Percentiles rank a stretch among this genome's conserved stretches.
These are phyloP conservation scores for Pythium angustatum DNA, from an alignment of 352 stramenopile genomes.

Conservation along the genomic window DNA sequence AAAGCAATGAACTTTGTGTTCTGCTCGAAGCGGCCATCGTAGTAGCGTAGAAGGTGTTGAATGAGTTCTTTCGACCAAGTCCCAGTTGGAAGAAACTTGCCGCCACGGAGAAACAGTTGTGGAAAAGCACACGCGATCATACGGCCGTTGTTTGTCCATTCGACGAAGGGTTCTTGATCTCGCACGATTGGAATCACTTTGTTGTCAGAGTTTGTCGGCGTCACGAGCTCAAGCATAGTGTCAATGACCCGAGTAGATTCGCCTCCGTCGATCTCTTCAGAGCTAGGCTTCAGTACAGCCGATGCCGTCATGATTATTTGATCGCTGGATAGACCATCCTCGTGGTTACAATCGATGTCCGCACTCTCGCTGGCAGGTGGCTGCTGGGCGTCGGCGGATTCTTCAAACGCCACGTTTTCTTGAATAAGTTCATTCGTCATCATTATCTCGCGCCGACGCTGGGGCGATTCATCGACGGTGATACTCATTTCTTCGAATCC, in stretches of 20 bases:
- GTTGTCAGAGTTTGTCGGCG: background rate
- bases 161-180: constrained; percentile 1
- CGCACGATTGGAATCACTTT: constrained; percentile 2
- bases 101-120: constrained; percentile 9
- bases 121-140: constrained; percentile 11
- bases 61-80: background rate
- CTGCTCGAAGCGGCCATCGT: constrained; percentile 11
- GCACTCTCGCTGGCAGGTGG: no score
- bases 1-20: background rate
- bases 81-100: background rate
- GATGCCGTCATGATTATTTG: background rate
- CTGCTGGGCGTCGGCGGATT: no score
- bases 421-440: background rate
- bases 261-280: no score
- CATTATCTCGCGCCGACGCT: background rate
- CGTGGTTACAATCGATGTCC: no score
- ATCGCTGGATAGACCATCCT: no score
- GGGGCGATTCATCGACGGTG: background rate
- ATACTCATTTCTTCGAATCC: background rate
- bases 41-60: constrained; percentile 6
- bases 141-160: constrained; percentile 15
- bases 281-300: constrained; percentile 3
- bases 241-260: no score
- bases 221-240: no score
- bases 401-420: background rate